Percentiles rank a stretch among this genome's conserved stretches.
Conservation (phyloP, 305 asterid species). For the Fraxinus sp. region DNA sequence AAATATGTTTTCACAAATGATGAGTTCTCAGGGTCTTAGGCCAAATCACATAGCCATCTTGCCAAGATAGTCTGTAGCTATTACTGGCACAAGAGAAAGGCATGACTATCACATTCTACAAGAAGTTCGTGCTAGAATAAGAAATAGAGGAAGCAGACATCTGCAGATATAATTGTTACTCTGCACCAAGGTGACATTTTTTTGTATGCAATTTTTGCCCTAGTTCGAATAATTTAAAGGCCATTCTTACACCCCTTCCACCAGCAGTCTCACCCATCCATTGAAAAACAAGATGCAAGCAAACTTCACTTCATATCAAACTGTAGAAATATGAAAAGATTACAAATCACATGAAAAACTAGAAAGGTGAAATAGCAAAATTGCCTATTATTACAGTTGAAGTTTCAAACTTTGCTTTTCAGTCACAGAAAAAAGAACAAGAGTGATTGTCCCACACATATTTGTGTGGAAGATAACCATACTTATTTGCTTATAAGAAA, state of each 20-base stretch:
- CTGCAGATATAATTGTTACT: neutral
- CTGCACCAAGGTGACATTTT: neutral
- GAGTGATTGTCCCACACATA: neutral
- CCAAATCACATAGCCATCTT: neutral
- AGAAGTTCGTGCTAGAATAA: neutral
- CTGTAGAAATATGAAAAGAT: neutral
- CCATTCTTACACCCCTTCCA: neutral
- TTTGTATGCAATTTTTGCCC: neutral
- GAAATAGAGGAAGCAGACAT: neutral
- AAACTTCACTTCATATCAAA: neutral
- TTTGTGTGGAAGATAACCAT: neutral
- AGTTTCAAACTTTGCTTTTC: neutral
- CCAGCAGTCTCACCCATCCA: neutral
- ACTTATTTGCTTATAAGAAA: neutral
- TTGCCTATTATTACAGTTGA: neutral
- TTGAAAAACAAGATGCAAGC: conserved; percentile 8
- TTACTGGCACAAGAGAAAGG: neutral
- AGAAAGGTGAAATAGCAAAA: neutral
- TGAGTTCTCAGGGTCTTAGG: neutral
- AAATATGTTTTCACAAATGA: neutral
- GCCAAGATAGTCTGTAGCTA: neutral
- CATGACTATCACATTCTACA: conserved; percentile 13
- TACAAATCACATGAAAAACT: neutral
- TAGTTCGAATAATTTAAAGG: neutral
- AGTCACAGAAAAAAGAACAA: neutral